phyloP scores from a whole-genome alignment of 805 yeast species.

The Yamadazyma olivae region DNA sequence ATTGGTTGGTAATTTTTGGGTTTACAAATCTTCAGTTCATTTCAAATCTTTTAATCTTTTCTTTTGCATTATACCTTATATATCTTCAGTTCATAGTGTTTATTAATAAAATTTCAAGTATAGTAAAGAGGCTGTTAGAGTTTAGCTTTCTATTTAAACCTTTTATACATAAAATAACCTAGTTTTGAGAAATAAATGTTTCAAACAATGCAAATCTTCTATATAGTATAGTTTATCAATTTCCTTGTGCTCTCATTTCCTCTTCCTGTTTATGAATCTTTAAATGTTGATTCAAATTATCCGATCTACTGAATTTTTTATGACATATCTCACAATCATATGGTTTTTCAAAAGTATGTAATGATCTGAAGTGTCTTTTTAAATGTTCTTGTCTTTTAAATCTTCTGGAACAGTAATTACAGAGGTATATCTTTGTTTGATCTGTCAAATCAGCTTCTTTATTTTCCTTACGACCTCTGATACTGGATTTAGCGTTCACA shows the following conservation, averaged over 20 bases:
- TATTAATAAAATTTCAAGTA: too few species aligned
- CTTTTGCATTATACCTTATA: neutral
- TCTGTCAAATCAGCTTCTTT: slow-evolving; percentile 50
- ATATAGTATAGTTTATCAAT: too few species aligned
- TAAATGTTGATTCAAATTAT: slow-evolving; percentile 64
- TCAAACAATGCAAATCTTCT: too few species aligned
- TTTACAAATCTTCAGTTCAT: too few species aligned
- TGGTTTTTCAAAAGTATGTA: slow-evolving; percentile 73
- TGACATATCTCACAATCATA: slow-evolving; percentile 59
- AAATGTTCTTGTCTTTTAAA: slow-evolving; percentile 77
- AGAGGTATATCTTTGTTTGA: slow-evolving; percentile 55
- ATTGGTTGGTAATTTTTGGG: too few species aligned
- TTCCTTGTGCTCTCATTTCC: slow-evolving; percentile 1
- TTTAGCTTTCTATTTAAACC: too few species aligned
- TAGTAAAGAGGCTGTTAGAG: too few species aligned
- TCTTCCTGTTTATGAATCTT: slow-evolving; percentile 45
- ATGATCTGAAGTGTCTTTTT: slow-evolving; percentile 68
- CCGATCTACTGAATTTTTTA: slow-evolving; percentile 64
- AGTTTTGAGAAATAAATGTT: too few species aligned
- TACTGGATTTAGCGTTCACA: slow-evolving; percentile 32
- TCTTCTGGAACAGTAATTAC: slow-evolving; percentile 60
- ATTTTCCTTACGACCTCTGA: slow-evolving; percentile 66
- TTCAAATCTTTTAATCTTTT: too few species aligned
- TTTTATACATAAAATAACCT: too few species aligned
- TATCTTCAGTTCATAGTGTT: neutral